Evolutionary conservation across 208 protist species (phyloP).

Genomic region (Crithidia thermophila): DNA sequence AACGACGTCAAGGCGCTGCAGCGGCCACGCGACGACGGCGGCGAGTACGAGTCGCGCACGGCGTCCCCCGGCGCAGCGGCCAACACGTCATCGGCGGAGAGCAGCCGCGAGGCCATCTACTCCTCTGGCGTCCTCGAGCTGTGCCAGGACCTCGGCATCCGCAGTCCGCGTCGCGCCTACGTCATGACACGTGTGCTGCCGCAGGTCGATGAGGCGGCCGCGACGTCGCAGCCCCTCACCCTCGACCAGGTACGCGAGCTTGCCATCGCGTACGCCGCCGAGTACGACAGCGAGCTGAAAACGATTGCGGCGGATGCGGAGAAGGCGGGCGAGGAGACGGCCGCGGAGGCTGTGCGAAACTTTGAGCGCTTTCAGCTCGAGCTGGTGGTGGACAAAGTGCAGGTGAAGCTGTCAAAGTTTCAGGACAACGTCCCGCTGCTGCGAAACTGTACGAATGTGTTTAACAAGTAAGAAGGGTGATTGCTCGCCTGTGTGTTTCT

Average conservation of each 20-base stretch:
- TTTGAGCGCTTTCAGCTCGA: conserved; percentile 34
- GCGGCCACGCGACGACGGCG: conserved; percentile 9
- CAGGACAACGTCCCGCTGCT: conserved; percentile 38
- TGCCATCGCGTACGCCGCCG: conserved; percentile 22
- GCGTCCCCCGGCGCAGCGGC: not conserved
- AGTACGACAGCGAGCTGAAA: conserved; percentile 38
- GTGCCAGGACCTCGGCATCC: conserved; percentile 41
- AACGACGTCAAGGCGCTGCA: conserved; percentile 32
- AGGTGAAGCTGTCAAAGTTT: conserved; percentile 31
- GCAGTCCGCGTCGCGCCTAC: conserved; percentile 46
- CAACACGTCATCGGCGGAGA: too few species aligned
- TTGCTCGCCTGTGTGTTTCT: not conserved
- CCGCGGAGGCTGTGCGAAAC: conserved; percentile 20
- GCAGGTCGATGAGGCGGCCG: conserved; percentile 21
- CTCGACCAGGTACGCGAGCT: conserved; percentile 32
- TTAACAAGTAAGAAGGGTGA: conserved; percentile 18
- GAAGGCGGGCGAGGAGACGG: conserved; percentile 8
- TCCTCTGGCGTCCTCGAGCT: conserved; percentile 15
- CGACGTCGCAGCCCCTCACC: conserved; percentile 7
- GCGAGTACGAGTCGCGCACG: conserved; percentile 5
- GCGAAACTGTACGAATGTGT: conserved; percentile 29
- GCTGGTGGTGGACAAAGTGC: conserved; percentile 24
- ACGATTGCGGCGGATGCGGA: not conserved
- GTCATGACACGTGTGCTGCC: conserved; percentile 31
- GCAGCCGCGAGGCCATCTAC: conserved; percentile 2